phyloP scores from a whole-genome alignment of 2,329 filamentous ascomycete genomes.

The Colletotrichum lupini region DNA sequence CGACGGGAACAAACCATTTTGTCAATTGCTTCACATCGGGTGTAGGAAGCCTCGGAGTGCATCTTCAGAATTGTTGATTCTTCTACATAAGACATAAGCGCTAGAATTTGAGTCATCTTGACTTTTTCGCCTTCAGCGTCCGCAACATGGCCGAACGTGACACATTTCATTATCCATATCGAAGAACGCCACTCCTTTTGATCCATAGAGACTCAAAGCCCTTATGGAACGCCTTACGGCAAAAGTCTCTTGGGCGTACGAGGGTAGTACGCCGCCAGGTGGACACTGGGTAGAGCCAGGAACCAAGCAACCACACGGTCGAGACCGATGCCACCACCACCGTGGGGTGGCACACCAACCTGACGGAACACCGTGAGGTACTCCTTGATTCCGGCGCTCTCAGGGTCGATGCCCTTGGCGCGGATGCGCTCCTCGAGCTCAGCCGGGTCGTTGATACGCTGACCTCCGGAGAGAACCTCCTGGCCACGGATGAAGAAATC shows the following conservation, averaged over 20 bases:
- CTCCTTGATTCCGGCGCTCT: slow-evolving; percentile 81
- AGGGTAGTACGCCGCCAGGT: slow-evolving; percentile 68
- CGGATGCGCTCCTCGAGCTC: slow-evolving; percentile 83
- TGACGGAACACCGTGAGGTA: slow-evolving; percentile 85
- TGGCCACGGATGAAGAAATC: slow-evolving; percentile 95
- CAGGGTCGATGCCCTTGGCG: slow-evolving; percentile 83
- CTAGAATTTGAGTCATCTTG: not conserved
- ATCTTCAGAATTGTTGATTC: not conserved
- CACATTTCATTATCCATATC: not conserved
- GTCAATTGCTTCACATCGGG: not conserved
- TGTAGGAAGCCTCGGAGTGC: not conserved
- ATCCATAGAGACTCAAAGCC: not conserved
- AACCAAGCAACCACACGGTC: slow-evolving; percentile 84
- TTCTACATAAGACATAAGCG: not conserved
- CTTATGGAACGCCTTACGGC: slow-evolving; percentile 50
- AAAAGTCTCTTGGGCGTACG: slow-evolving; percentile 69
- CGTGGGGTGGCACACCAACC: slow-evolving; percentile 89
- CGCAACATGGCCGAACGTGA: not conserved
- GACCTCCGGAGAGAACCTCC: slow-evolving; percentile 83
- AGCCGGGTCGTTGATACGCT: slow-evolving; percentile 54
- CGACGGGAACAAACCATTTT: not conserved
- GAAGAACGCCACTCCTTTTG: not conserved
- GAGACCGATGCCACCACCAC: slow-evolving; percentile 88
- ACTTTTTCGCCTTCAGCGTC: not conserved
- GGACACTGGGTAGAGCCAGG: slow-evolving; percentile 68